A percentile compares a stretch with the other conserved stretches of the same genome.
phyloP scores from a whole-genome alignment of 257 asterid species.

The Parsonsia alboflavescens region DNA sequence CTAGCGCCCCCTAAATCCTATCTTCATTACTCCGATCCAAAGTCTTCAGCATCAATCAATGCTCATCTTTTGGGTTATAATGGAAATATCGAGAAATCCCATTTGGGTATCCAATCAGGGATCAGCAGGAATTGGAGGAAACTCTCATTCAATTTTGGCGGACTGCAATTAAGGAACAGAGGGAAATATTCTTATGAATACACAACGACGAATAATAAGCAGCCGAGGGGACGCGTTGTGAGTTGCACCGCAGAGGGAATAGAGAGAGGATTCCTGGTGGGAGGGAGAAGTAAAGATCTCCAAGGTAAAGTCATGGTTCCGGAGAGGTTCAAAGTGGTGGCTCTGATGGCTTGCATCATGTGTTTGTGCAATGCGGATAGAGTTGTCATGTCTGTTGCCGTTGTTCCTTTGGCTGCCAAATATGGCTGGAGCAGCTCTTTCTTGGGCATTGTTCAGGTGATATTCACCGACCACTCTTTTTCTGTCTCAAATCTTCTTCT shows the following conservation, averaged over 20 bases:
- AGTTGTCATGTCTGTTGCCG: slow-evolving; percentile 96
- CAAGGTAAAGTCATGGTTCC: slow-evolving; percentile 49
- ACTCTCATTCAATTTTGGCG: slow-evolving; percentile 12
- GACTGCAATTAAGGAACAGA: slow-evolving; percentile 16
- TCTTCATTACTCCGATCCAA: slow-evolving; percentile 11
- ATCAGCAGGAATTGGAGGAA: slow-evolving; percentile 13
- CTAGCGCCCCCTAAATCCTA: slow-evolving; percentile 25
- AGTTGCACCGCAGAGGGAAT: slow-evolving; percentile 78
- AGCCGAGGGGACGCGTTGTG: slow-evolving; percentile 25
- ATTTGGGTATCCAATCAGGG: slow-evolving; percentile 21
- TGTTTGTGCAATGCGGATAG: slow-evolving; percentile 90
- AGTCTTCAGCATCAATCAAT: slow-evolving; percentile 23
- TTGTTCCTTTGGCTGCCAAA: slow-evolving; percentile 87
- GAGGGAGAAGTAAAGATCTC: slow-evolving; percentile 33
- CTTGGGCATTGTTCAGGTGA: slow-evolving; percentile 91
- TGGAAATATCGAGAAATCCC: slow-evolving; percentile 22
- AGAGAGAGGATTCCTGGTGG: slow-evolving; percentile 45
- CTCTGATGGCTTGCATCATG: slow-evolving; percentile 82
- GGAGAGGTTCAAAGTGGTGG: slow-evolving; percentile 89
- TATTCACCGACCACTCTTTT: neutral
- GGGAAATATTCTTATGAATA: slow-evolving; percentile 10
- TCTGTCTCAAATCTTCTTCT: neutral
- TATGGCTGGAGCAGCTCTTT: slow-evolving; percentile 79
- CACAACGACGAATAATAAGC: neutral
- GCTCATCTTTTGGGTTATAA: slow-evolving; percentile 18